These are phyloP conservation scores for Protomyces inouyei DNA, from an alignment of 1,139 yeast species.

Conservation along the genomic window DNA sequence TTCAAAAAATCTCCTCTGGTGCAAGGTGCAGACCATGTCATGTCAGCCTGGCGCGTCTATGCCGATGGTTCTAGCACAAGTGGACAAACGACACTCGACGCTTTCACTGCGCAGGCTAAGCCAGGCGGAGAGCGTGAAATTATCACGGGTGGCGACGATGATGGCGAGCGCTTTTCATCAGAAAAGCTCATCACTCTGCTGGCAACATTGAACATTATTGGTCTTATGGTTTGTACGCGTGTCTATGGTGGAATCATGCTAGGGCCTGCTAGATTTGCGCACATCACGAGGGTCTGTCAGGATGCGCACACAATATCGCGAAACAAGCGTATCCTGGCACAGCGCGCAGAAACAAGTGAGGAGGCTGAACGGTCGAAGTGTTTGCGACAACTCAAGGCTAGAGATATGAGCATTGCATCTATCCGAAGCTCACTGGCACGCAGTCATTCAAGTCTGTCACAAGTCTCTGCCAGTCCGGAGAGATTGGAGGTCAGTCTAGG, in stretches of 20 bases:
- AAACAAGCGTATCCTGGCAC: conserved; percentile 6
- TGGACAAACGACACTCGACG: neutral
- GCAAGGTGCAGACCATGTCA: conserved; percentile 9
- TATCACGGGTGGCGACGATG: conserved; percentile 21
- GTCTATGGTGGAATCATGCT: conserved; percentile 27
- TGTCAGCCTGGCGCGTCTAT: conserved; percentile 6
- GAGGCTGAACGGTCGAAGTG: neutral
- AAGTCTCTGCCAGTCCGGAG: neutral
- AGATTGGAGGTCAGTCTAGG: neutral
- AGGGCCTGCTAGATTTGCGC: conserved; percentile 28
- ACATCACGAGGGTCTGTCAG: conserved; percentile 22
- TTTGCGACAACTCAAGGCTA: conserved; percentile 1
- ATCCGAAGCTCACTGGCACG: neutral
- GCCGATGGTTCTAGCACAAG: neutral
- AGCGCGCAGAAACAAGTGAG: neutral
- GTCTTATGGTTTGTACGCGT: conserved; percentile 21
- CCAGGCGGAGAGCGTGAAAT: neutral
- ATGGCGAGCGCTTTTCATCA: conserved; percentile 28
- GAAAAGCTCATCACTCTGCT: conserved; percentile 15
- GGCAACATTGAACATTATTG: conserved; percentile 3
- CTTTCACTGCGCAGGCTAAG: neutral
- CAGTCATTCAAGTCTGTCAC: neutral
- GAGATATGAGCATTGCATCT: neutral
- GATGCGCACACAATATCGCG: conserved; percentile 6
- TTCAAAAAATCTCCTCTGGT: neutral